Conservation (phyloP, 2,329 filamentous ascomycete genomes). For the Diaporthe sp. region DNA sequence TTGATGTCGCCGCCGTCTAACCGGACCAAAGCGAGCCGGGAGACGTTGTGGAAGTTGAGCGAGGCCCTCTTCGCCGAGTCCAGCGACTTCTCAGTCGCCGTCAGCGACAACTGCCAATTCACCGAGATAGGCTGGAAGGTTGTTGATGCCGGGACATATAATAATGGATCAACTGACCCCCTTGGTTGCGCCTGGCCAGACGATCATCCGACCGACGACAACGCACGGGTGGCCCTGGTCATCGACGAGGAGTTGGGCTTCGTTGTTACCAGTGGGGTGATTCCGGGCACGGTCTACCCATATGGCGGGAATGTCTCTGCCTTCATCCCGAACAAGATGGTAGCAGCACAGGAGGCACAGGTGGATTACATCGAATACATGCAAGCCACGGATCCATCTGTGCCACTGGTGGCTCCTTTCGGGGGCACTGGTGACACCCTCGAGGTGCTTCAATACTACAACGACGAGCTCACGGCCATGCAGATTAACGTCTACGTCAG, state of each 20-base stretch:
- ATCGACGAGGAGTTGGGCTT: slow-evolving; percentile 39
- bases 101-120: slow-evolving; percentile 35
- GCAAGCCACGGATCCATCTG: slow-evolving; percentile 30
- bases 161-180: slow-evolving; percentile 35
- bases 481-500: slow-evolving; percentile 39
- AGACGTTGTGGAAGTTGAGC: slow-evolving; percentile 23
- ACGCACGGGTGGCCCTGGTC: slow-evolving; percentile 36
- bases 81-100: slow-evolving; percentile 20
- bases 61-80: slow-evolving; percentile 19
- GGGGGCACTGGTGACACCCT: slow-evolving; percentile 38
- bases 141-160: slow-evolving; percentile 37
- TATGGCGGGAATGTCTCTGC: slow-evolving; percentile 14
- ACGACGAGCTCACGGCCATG: slow-evolving; percentile 38
- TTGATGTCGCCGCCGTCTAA: slow-evolving; percentile 37
- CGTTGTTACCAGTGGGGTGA: slow-evolving; percentile 37
- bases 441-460: slow-evolving; percentile 38
- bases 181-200: slow-evolving; percentile 37
- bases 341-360: slow-evolving; percentile 37
- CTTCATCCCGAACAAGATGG: slow-evolving; percentile 34
- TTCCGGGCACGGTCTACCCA: slow-evolving; percentile 37
- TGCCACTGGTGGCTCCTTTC: slow-evolving; percentile 35
- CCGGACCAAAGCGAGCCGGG: slow-evolving; percentile 36
- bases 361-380: slow-evolving; percentile 34
- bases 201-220: slow-evolving; percentile 36
- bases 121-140: slow-evolving; percentile 39